Conservation (phyloP, 176 grass and related monocot species). For the Typha latifolia region DNA sequence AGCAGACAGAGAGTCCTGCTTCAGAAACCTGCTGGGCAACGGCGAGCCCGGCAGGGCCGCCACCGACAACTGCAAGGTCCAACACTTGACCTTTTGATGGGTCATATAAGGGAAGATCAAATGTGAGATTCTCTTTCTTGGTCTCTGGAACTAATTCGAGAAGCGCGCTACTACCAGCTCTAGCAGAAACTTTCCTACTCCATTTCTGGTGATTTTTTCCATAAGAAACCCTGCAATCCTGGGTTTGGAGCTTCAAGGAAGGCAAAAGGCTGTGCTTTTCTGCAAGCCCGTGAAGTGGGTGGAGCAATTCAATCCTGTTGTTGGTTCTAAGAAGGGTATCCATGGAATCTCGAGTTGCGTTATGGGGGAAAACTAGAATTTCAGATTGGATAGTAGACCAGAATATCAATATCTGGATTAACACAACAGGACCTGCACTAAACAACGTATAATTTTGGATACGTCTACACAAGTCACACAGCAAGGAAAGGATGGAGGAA, state of each 20-base stretch:
- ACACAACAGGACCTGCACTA: no score
- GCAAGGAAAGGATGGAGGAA: no score
- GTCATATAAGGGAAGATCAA: conserved; percentile 78
- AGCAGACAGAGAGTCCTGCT: conserved; percentile 73
- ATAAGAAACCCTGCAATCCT: not conserved
- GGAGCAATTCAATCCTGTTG: conserved; percentile 31
- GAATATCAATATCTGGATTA: not conserved
- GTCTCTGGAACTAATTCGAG: conserved; percentile 41
- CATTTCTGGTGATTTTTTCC: conserved; percentile 18
- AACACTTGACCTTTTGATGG: conserved; percentile 46
- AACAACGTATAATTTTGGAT: no score
- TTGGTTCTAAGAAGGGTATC: conserved; percentile 34
- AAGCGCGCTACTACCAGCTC: conserved; percentile 17
- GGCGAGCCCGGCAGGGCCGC: conserved; percentile 76
- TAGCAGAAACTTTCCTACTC: conserved; percentile 7
- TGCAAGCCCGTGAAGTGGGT: conserved; percentile 13
- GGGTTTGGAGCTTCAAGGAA: conserved; percentile 16
- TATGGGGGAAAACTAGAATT: conserved; percentile 5
- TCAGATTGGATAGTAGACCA: not conserved
- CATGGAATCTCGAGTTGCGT: conserved; percentile 19
- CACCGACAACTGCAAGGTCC: conserved; percentile 77
- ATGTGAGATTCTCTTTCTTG: conserved; percentile 51
- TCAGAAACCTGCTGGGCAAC: conserved; percentile 85
- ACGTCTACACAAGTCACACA: no score
- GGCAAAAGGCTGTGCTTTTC: conserved; percentile 8